Conservation (phyloP, 108 stramenopile genomes). For the Phaeodactylum tricornutum region DNA sequence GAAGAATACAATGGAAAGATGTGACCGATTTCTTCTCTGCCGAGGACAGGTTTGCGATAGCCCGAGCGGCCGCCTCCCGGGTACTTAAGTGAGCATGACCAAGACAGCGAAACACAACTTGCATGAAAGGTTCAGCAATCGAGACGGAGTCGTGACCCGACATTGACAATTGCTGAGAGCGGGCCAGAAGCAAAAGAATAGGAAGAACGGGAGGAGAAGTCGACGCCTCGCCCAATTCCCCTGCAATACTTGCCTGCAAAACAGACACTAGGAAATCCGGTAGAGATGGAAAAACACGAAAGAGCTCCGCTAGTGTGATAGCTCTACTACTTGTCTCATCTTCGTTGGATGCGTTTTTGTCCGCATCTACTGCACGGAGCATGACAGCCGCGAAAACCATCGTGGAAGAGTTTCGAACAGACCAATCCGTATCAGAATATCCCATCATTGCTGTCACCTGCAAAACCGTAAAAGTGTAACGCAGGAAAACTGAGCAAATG, state of each 20-base stretch:
- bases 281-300: constrained; percentile 34
- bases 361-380: constrained; percentile 43
- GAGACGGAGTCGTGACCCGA: constrained; percentile 10
- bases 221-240: not conserved
- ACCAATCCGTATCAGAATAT: constrained; percentile 46
- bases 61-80: constrained; percentile 35
- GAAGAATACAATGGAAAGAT: constrained; percentile 2
- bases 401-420: constrained; percentile 46
- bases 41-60: constrained; percentile 33
- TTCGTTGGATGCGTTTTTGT: constrained; percentile 43
- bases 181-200: constrained; percentile 42
- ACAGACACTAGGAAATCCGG: constrained; percentile 22
- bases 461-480: too few relatives aligned
- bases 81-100: constrained; percentile 21
- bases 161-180: constrained; percentile 28
- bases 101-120: constrained; percentile 18
- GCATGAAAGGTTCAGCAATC: constrained; percentile 16
- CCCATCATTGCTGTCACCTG: constrained; percentile 32
- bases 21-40: constrained; percentile 4
- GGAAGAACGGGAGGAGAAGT: constrained; percentile 25
- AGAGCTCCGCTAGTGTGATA: constrained; percentile 36
- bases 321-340: constrained; percentile 37
- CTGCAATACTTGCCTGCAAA: not conserved
- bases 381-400: constrained; percentile 64
- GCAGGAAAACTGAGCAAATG: too few relatives aligned